A percentile compares a stretch with the other conserved stretches of the same genome.
Evolutionary conservation across 768 basidiomycete species (phyloP).

Genomic region (Boletus sp.): DNA sequence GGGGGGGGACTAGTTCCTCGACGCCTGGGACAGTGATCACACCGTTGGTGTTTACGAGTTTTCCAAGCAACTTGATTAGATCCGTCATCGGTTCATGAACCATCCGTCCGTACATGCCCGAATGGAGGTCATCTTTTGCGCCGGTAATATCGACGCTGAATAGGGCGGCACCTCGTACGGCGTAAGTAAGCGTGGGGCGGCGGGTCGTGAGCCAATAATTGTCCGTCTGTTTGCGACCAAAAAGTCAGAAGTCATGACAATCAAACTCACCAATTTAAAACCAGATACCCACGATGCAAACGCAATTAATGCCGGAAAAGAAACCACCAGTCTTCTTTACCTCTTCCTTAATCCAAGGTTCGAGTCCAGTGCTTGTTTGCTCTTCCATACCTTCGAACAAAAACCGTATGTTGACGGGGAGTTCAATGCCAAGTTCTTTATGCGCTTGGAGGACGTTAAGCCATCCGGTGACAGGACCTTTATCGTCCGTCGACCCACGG

Average conservation of each 20-base stretch:
- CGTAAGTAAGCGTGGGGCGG: constrained; percentile 76
- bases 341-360: constrained; percentile 76
- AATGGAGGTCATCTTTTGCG: constrained; percentile 83
- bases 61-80: constrained; percentile 70
- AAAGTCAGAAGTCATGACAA: background rate
- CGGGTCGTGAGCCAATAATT: constrained; percentile 88
- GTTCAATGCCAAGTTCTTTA: too few species aligned
- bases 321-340: constrained; percentile 58
- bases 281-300: constrained; percentile 68
- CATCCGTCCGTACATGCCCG: constrained; percentile 75
- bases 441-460: too few species aligned
- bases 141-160: constrained; percentile 78
- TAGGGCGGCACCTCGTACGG: constrained; percentile 80
- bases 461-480: too few species aligned
- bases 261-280: background rate
- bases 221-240: constrained; percentile 53
- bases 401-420: constrained; percentile 66
- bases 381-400: constrained; percentile 98
- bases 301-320: constrained; percentile 81
- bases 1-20: constrained; percentile 70
- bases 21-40: constrained; percentile 83
- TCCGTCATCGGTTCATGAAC: constrained; percentile 91
- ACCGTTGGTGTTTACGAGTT: constrained; percentile 70
- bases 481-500: constrained; percentile 58
- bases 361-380: constrained; percentile 79